These are phyloP conservation scores for Lasiosphaeria ovina DNA, from an alignment of 495 filamentous ascomycete genomes.

Conservation along the genomic window DNA sequence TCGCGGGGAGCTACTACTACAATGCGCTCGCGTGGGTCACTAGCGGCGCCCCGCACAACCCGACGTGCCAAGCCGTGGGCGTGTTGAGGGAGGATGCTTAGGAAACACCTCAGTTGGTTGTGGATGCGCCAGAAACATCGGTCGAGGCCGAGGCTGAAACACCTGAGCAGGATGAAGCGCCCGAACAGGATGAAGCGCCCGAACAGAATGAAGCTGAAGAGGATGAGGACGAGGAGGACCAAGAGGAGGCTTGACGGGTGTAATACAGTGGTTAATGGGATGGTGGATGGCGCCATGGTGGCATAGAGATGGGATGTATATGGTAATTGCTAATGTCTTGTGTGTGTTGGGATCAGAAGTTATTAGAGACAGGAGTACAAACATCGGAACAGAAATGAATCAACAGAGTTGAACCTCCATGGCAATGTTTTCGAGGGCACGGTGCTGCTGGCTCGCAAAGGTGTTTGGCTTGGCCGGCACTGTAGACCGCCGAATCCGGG, in stretches of 20 bases:
- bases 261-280: neutral
- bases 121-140: neutral
- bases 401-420: neutral
- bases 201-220: conserved; percentile 10
- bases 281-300: conserved; percentile 3
- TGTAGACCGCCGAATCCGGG: no score
- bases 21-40: conserved; percentile 51
- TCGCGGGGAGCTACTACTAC: conserved; percentile 52
- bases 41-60: conserved; percentile 49
- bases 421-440: neutral
- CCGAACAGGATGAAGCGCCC: neutral
- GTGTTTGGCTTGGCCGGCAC: neutral
- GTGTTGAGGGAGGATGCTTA: conserved; percentile 27
- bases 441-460: neutral
- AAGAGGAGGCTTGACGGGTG: neutral
- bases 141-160: neutral
- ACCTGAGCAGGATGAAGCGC: conserved; percentile 5
- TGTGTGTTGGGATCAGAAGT: neutral
- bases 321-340: conserved; percentile 1
- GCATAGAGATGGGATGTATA: neutral
- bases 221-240: conserved; percentile 3
- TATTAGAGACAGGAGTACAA: neutral
- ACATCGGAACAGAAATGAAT: neutral
- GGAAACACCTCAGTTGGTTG: neutral
- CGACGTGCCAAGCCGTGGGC: conserved; percentile 51